These are phyloP conservation scores for Medicago ruthenica DNA, from an alignment of 306 rosid species.

Conservation along the genomic window DNA sequence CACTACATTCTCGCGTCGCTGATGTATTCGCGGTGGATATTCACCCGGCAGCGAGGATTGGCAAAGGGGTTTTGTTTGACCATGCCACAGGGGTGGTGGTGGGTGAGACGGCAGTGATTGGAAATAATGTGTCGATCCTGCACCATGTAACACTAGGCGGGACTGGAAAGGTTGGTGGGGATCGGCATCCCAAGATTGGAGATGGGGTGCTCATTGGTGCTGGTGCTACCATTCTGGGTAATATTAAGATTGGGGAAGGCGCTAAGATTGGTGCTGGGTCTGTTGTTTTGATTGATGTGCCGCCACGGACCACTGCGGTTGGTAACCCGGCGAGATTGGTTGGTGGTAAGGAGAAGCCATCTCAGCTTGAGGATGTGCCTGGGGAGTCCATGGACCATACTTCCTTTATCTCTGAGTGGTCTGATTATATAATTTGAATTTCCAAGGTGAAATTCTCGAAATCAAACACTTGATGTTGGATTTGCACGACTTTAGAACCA, in stretches of 20 bases:
- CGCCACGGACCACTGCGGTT: slow-evolving; percentile 68
- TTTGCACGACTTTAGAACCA: slow-evolving; percentile 2
- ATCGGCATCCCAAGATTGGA: slow-evolving; percentile 91
- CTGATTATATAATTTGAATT: slow-evolving; percentile 76
- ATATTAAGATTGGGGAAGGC: slow-evolving; percentile 87
- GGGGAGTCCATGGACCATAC: slow-evolving; percentile 98
- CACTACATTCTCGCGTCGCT: slow-evolving; percentile 76
- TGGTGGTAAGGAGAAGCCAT: slow-evolving; percentile 90
- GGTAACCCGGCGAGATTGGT: slow-evolving; percentile 94
- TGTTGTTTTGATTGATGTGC: slow-evolving; percentile 90
- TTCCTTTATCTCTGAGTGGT: slow-evolving; percentile 92
- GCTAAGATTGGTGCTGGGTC: slow-evolving; percentile 93
- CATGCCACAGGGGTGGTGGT: slow-evolving; percentile 95
- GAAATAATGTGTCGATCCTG: slow-evolving; percentile 87
- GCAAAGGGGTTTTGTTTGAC: slow-evolving; percentile 84
- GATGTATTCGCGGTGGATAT: slow-evolving; percentile 94
- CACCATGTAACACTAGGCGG: slow-evolving; percentile 97
- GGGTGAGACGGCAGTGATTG: slow-evolving; percentile 95
- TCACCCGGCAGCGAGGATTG: slow-evolving; percentile 89
- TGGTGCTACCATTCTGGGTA: slow-evolving; percentile 89
- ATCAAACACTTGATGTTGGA: slow-evolving; percentile 15
- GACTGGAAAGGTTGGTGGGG: slow-evolving; percentile 91
- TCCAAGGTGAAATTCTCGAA: background rate
- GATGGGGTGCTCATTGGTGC: slow-evolving; percentile 97
- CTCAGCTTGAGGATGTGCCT: slow-evolving; percentile 79